phyloP scores from a whole-genome alignment of 2,329 filamentous ascomycete genomes.

The Neoscytalidium dimidiatum region DNA sequence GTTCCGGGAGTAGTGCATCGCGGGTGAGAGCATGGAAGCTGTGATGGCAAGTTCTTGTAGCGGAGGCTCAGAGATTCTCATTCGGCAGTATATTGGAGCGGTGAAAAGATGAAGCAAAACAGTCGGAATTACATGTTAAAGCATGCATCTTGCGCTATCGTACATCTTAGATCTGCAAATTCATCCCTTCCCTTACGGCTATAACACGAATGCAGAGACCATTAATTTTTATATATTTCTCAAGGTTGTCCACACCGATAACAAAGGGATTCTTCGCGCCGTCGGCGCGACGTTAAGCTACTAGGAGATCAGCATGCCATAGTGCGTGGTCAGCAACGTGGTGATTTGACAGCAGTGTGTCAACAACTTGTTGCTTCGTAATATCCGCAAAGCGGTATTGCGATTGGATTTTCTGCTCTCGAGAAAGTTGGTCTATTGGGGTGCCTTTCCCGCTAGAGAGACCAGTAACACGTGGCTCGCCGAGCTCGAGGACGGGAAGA shows the following conservation, averaged over 20 bases:
- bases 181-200: slow-evolving; percentile 2
- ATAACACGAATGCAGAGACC: slow-evolving; percentile 20
- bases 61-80: too few relatives aligned
- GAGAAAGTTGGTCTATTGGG: neutral
- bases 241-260: slow-evolving; percentile 19
- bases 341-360: slow-evolving; percentile 23
- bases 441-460: neutral
- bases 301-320: slow-evolving; percentile 22
- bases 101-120: too few relatives aligned
- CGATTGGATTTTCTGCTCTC: neutral
- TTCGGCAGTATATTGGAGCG: too few relatives aligned
- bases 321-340: slow-evolving; percentile 22
- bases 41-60: too few relatives aligned
- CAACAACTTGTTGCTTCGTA: slow-evolving; percentile 16
- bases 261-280: slow-evolving; percentile 22
- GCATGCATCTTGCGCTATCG: too few relatives aligned
- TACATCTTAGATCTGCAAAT: neutral
- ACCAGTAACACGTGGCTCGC: neutral
- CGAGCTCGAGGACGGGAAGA: neutral
- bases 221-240: slow-evolving; percentile 20
- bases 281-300: slow-evolving; percentile 12
- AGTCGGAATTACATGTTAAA: too few relatives aligned
- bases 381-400: slow-evolving; percentile 1
- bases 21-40: too few relatives aligned
- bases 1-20: too few relatives aligned